These are phyloP conservation scores for Pyrenopolyporus hunteri DNA, from an alignment of 495 filamentous ascomycete genomes.

Conservation along the genomic window DNA sequence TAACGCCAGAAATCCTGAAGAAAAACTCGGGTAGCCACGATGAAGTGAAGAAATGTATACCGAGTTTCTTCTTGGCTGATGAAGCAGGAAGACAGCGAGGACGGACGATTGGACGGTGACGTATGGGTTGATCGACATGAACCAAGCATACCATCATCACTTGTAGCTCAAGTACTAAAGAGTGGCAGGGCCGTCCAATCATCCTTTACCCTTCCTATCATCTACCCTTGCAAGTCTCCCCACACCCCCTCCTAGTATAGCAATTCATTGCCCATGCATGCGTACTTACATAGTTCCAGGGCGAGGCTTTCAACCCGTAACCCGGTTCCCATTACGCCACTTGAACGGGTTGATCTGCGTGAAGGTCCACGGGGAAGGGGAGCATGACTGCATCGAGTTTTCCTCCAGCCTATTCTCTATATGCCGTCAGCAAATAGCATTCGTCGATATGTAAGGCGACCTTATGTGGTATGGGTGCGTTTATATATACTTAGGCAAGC, in stretches of 20 bases:
- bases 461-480: no score
- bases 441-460: background rate
- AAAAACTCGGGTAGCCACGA: no score
- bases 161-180: constrained; percentile 6
- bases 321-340: no score
- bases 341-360: no score
- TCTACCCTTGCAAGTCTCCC: constrained; percentile 6
- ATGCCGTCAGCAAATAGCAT: constrained; percentile 12
- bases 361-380: no score
- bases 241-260: background rate
- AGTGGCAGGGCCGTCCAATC: constrained; percentile 38
- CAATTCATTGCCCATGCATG: constrained; percentile 2
- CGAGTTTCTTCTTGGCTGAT: background rate
- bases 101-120: constrained; percentile 23
- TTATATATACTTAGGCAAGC: no score
- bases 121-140: constrained; percentile 25
- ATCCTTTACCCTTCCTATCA: background rate
- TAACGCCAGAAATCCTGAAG: no score
- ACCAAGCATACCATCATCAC: constrained; percentile 34
- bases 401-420: constrained; percentile 18
- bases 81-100: constrained; percentile 8
- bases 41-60: background rate
- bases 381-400: constrained; percentile 29
- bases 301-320: no score
- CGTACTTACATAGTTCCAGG: no score